A percentile compares a stretch with the other conserved stretches of the same genome.
phyloP scores from a whole-genome alignment of 2,329 filamentous ascomycete genomes.

The Emericellopsis atlantica region DNA sequence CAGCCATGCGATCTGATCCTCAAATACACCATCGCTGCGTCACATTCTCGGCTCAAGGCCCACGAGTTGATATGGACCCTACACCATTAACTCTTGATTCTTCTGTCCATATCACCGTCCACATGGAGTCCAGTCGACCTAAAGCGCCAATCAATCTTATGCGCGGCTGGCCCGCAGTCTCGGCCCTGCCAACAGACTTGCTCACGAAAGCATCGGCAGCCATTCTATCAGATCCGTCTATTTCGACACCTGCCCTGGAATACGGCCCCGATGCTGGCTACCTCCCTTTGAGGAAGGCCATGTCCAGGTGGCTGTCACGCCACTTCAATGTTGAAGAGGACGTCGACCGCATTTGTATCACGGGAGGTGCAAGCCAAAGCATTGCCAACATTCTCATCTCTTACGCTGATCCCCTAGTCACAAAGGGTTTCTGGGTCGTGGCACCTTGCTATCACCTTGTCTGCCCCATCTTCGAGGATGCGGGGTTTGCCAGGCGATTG shows the following conservation, averaged over 20 bases:
- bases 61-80: neutral
- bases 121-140: slow-evolving; percentile 1
- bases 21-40: too few species aligned
- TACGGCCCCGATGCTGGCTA: slow-evolving; percentile 75
- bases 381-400: slow-evolving; percentile 65
- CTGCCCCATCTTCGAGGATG: slow-evolving; percentile 74
- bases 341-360: slow-evolving; percentile 59
- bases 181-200: slow-evolving; percentile 51
- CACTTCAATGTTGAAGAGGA: slow-evolving; percentile 40
- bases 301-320: slow-evolving; percentile 57
- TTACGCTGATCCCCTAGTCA: slow-evolving; percentile 68
- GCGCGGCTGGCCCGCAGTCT: slow-evolving; percentile 52
- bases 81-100: neutral
- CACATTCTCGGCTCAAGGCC: neutral
- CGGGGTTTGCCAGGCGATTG: slow-evolving; percentile 56
- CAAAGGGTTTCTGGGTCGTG: slow-evolving; percentile 66
- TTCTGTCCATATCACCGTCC: too few species aligned
- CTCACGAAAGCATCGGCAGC: slow-evolving; percentile 47
- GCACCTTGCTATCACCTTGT: slow-evolving; percentile 77
- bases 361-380: slow-evolving; percentile 76
- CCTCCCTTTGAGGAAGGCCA: slow-evolving; percentile 49
- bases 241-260: slow-evolving; percentile 52
- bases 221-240: slow-evolving; percentile 45
- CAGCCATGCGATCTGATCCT: too few species aligned
- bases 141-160: slow-evolving; percentile 48